These are phyloP conservation scores for Strigomonas galati DNA, from an alignment of 208 protist species.

Conservation along the genomic window DNA sequence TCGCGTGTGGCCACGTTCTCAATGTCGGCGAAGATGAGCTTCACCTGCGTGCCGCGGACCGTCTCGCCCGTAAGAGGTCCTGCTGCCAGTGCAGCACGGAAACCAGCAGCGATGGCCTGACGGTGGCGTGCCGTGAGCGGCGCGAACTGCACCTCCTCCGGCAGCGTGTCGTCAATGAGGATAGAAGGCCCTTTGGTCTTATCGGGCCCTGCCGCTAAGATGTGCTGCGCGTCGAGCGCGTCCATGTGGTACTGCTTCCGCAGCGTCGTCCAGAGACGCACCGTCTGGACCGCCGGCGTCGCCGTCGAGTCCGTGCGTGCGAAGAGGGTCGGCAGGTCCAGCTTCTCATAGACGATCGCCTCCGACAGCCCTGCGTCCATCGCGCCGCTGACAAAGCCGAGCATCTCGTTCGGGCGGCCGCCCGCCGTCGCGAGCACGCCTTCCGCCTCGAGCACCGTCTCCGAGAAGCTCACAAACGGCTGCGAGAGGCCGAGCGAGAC, in stretches of 20 bases:
- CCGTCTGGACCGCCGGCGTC: neutral
- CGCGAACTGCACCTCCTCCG: neutral
- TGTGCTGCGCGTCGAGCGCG: conserved; percentile 88
- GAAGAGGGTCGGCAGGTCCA: conserved; percentile 34
- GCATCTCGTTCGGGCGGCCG: conserved; percentile 28
- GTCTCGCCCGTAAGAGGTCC: conserved; percentile 98
- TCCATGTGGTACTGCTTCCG: conserved; percentile 94
- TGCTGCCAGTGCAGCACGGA: conserved; percentile 64
- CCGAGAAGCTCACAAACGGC: conserved; percentile 96
- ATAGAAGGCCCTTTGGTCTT: conserved; percentile 92
- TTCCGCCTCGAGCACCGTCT: conserved; percentile 95
- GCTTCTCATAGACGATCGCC: conserved; percentile 49
- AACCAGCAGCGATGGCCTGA: conserved; percentile 91
- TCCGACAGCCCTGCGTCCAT: conserved; percentile 35
- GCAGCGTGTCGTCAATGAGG: conserved; percentile 97
- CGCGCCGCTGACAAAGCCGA: conserved; percentile 51
- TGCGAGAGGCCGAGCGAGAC: conserved; percentile 84
- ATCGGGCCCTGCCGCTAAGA: conserved; percentile 95
- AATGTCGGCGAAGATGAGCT: conserved; percentile 59
- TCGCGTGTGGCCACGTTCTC: conserved; percentile 26
- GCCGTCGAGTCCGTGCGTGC: neutral
- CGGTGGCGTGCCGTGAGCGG: conserved; percentile 75
- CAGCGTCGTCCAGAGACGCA: conserved; percentile 52
- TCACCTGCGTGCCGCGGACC: conserved; percentile 53
- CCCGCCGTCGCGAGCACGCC: conserved; percentile 69